Evolutionary conservation across 768 basidiomycete genomes (phyloP).

Genomic region (Hortiboletus campestris): DNA sequence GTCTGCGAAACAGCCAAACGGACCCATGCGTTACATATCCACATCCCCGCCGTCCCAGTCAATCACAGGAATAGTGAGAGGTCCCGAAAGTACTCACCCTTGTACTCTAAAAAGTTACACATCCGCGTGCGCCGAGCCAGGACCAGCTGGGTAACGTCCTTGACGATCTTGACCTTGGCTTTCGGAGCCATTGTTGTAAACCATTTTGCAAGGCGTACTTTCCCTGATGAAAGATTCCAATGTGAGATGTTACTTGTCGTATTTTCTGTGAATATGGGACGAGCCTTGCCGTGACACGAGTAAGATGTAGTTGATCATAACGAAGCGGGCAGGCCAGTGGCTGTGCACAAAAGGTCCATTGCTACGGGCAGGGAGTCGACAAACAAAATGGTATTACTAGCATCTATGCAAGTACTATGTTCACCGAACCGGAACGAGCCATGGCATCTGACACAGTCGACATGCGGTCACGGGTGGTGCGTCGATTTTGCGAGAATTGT

Average conservation of each 20-base stretch:
- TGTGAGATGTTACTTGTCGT: conserved; percentile 6
- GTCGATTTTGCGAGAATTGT: not conserved
- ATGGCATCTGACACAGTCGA: not conserved
- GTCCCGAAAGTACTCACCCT: conserved; percentile 52
- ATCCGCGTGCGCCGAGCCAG: conserved; percentile 82
- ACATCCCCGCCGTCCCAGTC: not conserved
- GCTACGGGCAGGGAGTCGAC: too few relatives aligned
- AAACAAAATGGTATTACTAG: not conserved
- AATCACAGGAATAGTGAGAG: too few relatives aligned
- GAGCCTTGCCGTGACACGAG: conserved; percentile 90
- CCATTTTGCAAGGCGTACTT: conserved; percentile 96
- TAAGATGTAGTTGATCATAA: conserved; percentile 90
- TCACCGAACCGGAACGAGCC: not conserved
- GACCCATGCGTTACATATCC: not conserved
- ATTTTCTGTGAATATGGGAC: conserved; percentile 21
- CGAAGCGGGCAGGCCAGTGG: conserved; percentile 19
- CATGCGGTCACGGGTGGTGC: not conserved
- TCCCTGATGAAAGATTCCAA: conserved; percentile 50
- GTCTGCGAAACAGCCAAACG: conserved; percentile 38
- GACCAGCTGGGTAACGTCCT: conserved; percentile 93
- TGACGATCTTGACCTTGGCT: conserved; percentile 85
- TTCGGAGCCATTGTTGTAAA: conserved; percentile 82
- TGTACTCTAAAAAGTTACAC: conserved; percentile 98
- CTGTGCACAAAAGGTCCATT: conserved; percentile 15
- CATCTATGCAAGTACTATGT: not conserved